Evolutionary conservation across 148 eudicot genomes (phyloP), one percentile per base, ranked within the genome.

Genomic region (Cornus kousa): DNA sequence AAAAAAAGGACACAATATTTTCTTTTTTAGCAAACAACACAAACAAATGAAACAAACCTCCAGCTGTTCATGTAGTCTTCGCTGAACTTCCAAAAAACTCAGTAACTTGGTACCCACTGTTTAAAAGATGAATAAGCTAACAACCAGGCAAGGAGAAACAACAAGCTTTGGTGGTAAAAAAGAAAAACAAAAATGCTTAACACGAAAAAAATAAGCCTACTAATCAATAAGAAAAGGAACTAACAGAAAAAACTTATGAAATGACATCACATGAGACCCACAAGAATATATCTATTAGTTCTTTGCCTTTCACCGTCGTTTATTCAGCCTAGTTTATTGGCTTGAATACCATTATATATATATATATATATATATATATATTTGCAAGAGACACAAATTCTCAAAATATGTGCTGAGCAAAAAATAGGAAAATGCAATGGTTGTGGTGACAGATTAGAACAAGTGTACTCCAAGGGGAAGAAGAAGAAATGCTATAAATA

Each of bases 21-120:
- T 43, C 48, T 43, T 43, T 43, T 43, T 43, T 9, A 43, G 19
- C 59, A 53, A 12, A 48, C 7, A 65, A 73, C 66, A 55, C 37
- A 31, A 69, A 55, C 20, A 64, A 71, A 73, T 12, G 62, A 55
- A 70, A 86, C 86, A 40, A 68, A 92, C 97, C 97, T 92, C 97
- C 71, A 92, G 78, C 81, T 92, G 94, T 67, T 92, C 94, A 75
- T 92, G 97, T 69, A 92, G 78, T 83, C 87, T 88, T 81, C 89
- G 80, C 72, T 92, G 94, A 76, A 92, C 90, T 83, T 92, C 97
- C 97, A 92, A 92, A 82, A 80, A 94, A 94, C 88, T 92, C 94
- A 23, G 97, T 92, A 70, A 92, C 92, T 77, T 90, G 94, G 85
- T 77, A 80, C 33, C 92, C 92, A 84, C 97, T 90, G 88, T 50